phyloP scores from a whole-genome alignment of 164 flowering plant genomes.

The Houttuynia cordata region DNA sequence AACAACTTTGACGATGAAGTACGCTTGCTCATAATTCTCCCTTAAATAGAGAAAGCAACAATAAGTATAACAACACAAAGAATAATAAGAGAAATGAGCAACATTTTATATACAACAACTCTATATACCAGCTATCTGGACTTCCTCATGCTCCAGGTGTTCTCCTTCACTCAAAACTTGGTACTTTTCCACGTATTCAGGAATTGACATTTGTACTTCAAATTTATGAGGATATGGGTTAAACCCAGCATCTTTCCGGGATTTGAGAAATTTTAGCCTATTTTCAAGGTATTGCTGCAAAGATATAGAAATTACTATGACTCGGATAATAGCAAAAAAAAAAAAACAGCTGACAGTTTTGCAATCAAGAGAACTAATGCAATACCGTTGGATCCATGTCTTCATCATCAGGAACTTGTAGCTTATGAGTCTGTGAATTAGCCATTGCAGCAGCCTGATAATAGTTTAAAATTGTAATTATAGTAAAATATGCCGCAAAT shows the following conservation, averaged over 20 bases:
- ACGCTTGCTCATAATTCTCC: slow-evolving; percentile 81
- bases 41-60: slow-evolving; percentile 21
- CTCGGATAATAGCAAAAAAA: neutral
- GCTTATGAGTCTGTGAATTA: slow-evolving; percentile 30
- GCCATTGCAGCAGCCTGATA: slow-evolving; percentile 39
- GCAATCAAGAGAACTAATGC: neutral
- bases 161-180: slow-evolving; percentile 41
- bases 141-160: slow-evolving; percentile 47
- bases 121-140: slow-evolving; percentile 62
- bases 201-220: slow-evolving; percentile 39
- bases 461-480: neutral
- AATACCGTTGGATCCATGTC: slow-evolving; percentile 91
- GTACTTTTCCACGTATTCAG: slow-evolving; percentile 48
- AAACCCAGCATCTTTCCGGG: slow-evolving; percentile 41
- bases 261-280: slow-evolving; percentile 52
- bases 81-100: too few relatives aligned
- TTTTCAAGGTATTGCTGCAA: slow-evolving; percentile 91
- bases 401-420: slow-evolving; percentile 63
- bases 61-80: neutral
- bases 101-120: neutral
- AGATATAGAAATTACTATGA: neutral
- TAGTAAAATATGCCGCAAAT: neutral
- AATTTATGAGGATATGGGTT: slow-evolving; percentile 96
- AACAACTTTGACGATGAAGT: slow-evolving; percentile 71
- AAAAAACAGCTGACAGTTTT: too few relatives aligned